A percentile compares a stretch with the other conserved stretches of the same genome.
These are phyloP conservation scores for Dothideomycetes sp. DNA, from an alignment of 2,329 filamentous ascomycete species.

Conservation along the genomic window DNA sequence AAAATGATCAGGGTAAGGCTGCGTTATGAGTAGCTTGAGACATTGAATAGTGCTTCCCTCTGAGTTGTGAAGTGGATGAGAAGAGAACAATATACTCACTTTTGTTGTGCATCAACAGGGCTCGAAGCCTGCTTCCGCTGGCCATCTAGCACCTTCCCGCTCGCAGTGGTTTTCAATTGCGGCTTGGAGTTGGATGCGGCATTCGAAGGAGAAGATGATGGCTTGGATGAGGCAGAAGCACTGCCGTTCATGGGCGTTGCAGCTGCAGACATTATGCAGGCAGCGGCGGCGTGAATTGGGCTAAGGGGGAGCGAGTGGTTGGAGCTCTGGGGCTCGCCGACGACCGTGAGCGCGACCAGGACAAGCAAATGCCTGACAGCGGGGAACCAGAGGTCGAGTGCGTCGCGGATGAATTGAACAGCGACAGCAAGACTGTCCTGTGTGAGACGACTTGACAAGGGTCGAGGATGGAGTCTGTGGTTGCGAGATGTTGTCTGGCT, in stretches of 20 bases:
- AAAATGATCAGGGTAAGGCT: slow-evolving; percentile 10
- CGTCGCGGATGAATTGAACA: slow-evolving; percentile 3
- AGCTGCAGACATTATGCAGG: slow-evolving; percentile 17
- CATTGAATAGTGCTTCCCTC: too few species aligned
- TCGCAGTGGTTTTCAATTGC: slow-evolving; percentile 39
- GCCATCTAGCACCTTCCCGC: slow-evolving; percentile 39
- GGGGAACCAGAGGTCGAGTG: background rate
- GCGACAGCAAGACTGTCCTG: background rate
- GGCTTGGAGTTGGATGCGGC: slow-evolving; percentile 16
- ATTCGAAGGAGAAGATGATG: slow-evolving; percentile 7
- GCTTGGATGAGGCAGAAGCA: slow-evolving; percentile 7
- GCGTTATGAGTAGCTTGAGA: background rate
- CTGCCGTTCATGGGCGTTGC: slow-evolving; percentile 16
- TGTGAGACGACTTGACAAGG: background rate
- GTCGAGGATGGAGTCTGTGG: background rate
- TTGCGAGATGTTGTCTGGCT: background rate
- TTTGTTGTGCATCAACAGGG: slow-evolving; percentile 42
- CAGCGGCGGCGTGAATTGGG: background rate
- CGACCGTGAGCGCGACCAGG: slow-evolving; percentile 27
- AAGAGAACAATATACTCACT: slow-evolving; percentile 31
- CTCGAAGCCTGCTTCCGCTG: slow-evolving; percentile 45
- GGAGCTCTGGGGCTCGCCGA: background rate
- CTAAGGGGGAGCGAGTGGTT: background rate
- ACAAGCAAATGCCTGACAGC: slow-evolving; percentile 12
- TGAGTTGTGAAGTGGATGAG: too few species aligned